Evolutionary conservation across 371 early-diverging fungal species (phyloP).

Genomic region (Coemansia sp.): DNA sequence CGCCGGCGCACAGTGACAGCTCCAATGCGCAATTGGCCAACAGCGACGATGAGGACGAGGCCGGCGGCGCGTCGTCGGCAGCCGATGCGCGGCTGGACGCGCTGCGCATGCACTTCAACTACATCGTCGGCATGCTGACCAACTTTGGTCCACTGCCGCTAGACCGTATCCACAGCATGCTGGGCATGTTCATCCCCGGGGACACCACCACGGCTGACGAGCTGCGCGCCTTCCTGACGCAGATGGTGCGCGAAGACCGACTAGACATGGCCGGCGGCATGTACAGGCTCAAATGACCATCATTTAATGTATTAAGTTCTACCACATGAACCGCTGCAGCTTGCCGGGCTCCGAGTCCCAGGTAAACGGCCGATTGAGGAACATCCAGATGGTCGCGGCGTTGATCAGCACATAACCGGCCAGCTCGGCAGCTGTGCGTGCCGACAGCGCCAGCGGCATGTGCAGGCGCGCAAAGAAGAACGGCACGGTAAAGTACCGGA

Average conservation of each 20-base stretch:
- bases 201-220: slow-evolving; percentile 36
- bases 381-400: slow-evolving; percentile 63
- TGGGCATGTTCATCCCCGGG: slow-evolving; percentile 53
- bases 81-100: slow-evolving; percentile 28
- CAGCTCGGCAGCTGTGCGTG: slow-evolving; percentile 44
- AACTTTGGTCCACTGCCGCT: slow-evolving; percentile 53
- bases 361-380: slow-evolving; percentile 68
- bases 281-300: slow-evolving; percentile 39
- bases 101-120: slow-evolving; percentile 50
- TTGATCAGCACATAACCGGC: slow-evolving; percentile 58
- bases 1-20: not conserved
- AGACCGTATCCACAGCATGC: slow-evolving; percentile 53
- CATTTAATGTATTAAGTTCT: not conserved
- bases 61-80: not conserved
- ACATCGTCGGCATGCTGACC: slow-evolving; percentile 55
- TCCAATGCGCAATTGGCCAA: not conserved
- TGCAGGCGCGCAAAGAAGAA: slow-evolving; percentile 74
- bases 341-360: slow-evolving; percentile 68
- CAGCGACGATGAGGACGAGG: slow-evolving; percentile 2
- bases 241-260: slow-evolving; percentile 50
- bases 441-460: slow-evolving; percentile 28
- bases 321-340: slow-evolving; percentile 93
- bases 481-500: slow-evolving; percentile 92
- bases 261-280: slow-evolving; percentile 46
- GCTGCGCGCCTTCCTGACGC: slow-evolving; percentile 39